These are phyloP conservation scores for Kwoniella dejecticola DNA, from an alignment of 768 basidiomycete genomes.

Conservation along the genomic window DNA sequence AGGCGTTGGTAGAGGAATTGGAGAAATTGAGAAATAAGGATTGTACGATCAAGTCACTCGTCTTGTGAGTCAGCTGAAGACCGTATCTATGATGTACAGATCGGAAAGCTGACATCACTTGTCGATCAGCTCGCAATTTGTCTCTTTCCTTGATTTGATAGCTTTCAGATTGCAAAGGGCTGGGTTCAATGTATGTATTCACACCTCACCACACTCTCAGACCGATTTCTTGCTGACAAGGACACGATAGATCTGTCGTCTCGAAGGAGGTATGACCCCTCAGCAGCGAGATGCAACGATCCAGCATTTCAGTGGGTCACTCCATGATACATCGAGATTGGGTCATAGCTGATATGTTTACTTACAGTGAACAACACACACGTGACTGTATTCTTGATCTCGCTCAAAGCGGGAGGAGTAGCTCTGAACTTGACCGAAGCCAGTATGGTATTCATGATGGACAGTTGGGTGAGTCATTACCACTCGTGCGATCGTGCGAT, in stretches of 20 bases:
- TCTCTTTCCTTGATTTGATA: slow-evolving; percentile 69
- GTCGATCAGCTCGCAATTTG: slow-evolving; percentile 50
- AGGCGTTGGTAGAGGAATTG: slow-evolving; percentile 92
- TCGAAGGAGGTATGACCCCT: slow-evolving; percentile 97
- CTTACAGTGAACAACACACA: slow-evolving; percentile 80
- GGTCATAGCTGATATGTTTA: slow-evolving; percentile 5
- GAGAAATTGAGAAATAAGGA: slow-evolving; percentile 79
- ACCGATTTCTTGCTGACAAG: background rate
- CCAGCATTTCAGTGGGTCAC: slow-evolving; percentile 79
- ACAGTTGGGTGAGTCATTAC: slow-evolving; percentile 66
- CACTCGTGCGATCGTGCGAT: background rate
- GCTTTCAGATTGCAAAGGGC: slow-evolving; percentile 88
- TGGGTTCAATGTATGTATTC: slow-evolving; percentile 81
- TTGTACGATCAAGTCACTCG: slow-evolving; percentile 90
- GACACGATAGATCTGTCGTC: slow-evolving; percentile 87
- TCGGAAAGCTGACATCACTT: background rate
- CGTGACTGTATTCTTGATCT: slow-evolving; percentile 94
- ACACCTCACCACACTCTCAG: too few relatives aligned
- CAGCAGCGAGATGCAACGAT: slow-evolving; percentile 93
- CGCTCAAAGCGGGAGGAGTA: slow-evolving; percentile 87
- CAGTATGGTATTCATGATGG: slow-evolving; percentile 93
- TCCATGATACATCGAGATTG: background rate
- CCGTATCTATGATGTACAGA: background rate
- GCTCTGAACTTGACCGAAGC: slow-evolving; percentile 60
- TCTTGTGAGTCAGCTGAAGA: slow-evolving; percentile 61